These are phyloP conservation scores for Cladosporium sp. DNA, from an alignment of 2,329 filamentous ascomycete genomes.

Conservation along the genomic window DNA sequence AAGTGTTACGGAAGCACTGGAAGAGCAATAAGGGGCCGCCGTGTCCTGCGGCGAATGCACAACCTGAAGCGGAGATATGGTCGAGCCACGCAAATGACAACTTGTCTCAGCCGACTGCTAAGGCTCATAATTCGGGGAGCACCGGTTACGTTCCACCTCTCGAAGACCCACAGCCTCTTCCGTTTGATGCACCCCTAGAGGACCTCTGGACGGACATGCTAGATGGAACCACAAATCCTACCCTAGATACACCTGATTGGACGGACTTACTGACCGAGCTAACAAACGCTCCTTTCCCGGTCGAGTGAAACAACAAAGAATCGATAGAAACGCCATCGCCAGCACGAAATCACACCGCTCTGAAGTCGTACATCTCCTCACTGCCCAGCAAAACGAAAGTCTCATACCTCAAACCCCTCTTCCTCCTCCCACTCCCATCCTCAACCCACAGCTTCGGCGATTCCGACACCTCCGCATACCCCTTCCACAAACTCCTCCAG, in stretches of 20 bases:
- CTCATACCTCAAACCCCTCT: slow-evolving; percentile 20
- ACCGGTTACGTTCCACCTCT: no score
- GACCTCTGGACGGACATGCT: slow-evolving; percentile 4
- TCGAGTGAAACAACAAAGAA: no score
- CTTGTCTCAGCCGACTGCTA: background rate
- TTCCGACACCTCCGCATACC: slow-evolving; percentile 18
- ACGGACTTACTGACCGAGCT: background rate
- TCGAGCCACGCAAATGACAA: background rate
- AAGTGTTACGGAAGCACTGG: background rate
- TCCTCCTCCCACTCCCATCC: slow-evolving; percentile 5
- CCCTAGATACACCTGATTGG: background rate
- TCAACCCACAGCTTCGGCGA: slow-evolving; percentile 15
- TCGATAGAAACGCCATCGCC: background rate
- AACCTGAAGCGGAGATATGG: background rate
- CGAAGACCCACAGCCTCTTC: background rate
- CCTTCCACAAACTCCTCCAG: slow-evolving; percentile 18
- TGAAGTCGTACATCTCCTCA: slow-evolving; percentile 20
- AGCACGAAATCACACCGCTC: no score
- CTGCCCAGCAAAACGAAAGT: slow-evolving; percentile 19
- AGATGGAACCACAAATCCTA: background rate
- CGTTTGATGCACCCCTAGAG: background rate
- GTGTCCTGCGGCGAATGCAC: background rate
- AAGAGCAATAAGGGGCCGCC: background rate
- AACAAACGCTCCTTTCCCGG: no score
- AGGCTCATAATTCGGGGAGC: background rate